Evolutionary conservation across 768 basidiomycete species (phyloP), one percentile per base, ranked within the genome.

Genomic region (Antrodiella citrinella): DNA sequence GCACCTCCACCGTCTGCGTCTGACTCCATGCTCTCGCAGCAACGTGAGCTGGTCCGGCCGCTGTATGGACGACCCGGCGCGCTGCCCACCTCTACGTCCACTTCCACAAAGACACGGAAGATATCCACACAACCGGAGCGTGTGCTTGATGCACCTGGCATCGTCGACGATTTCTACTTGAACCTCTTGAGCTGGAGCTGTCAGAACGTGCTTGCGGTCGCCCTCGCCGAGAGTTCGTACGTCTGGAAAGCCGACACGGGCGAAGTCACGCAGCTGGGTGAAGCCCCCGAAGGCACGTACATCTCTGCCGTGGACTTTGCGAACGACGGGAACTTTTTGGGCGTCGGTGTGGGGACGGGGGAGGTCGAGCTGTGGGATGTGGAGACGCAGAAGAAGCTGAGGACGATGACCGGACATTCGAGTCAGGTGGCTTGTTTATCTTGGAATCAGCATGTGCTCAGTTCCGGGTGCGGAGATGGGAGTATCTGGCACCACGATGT

Each of bases 401-500:
- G 95, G 9, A 90, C 89, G n/a, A 97, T 99, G 95, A 58, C 65
- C 1, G 92, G 93, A 0, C 93, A 94, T 60, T 78, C 84, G 45
- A 82, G 78, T 0, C 86, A 97, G 59, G 74, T 98, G 7, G 89
- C 91, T 0, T 78, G 82, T 2, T 70, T 99, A 22, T 83, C 83
- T 7, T 99, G 96, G 96, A 75, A 86, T 64, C 75, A 82, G 26
- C 92, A 94, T 56, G 73, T 96, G 38, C 70, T 98, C 38, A 86
- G 79, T 23, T 89, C 86, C 0, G 96, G 93, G 0, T 95, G 94
- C 59, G 82, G 82, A 11, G 93, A 96, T 61, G 96, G 96, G 1
- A 89, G 89, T 54, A 96, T 99, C 58, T 90, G 90, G 77, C 92
- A 97, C 65, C 92, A 95, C 59, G 96, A 99, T 62, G 94, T 99